These are phyloP conservation scores for Byssothecium circinans DNA, from an alignment of 2,329 filamentous ascomycete genomes.

Conservation along the genomic window DNA sequence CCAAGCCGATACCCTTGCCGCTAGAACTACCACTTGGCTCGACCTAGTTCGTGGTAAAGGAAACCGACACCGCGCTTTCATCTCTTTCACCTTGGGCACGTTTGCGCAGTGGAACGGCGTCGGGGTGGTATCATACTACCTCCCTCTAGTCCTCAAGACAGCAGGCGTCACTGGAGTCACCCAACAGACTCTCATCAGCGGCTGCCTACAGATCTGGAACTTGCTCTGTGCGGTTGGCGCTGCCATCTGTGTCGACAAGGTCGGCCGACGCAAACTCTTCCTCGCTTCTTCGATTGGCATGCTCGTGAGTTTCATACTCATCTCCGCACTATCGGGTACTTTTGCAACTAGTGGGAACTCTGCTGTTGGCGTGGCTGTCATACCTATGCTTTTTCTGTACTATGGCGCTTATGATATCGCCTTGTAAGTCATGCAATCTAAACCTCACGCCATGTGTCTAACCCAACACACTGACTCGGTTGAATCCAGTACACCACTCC, in stretches of 20 bases:
- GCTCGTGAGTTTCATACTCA: slow-evolving; percentile 44
- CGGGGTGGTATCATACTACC: slow-evolving; percentile 40
- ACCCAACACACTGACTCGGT: no score
- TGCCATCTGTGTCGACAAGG: slow-evolving; percentile 26
- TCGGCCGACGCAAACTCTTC: slow-evolving; percentile 33
- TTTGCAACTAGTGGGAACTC: slow-evolving; percentile 20
- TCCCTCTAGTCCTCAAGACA: slow-evolving; percentile 39
- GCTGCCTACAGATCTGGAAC: slow-evolving; percentile 45
- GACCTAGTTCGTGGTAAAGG: slow-evolving; percentile 1
- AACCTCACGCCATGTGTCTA: no score
- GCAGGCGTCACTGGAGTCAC: slow-evolving; percentile 40
- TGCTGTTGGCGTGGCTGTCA: slow-evolving; percentile 30
- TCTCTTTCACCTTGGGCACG: slow-evolving; percentile 37
- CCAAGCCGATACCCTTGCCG: no score
- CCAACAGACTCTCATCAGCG: slow-evolving; percentile 43
- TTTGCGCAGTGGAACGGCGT: slow-evolving; percentile 45
- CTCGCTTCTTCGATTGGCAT: slow-evolving; percentile 44
- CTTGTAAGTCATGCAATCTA: no score
- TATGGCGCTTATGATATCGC: slow-evolving; percentile 18
- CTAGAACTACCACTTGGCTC: no score
- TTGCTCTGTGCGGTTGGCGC: background rate
- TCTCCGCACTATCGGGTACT: slow-evolving; percentile 36
- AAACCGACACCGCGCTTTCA: slow-evolving; percentile 31
- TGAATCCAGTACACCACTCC: slow-evolving; percentile 40
- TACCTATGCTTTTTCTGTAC: slow-evolving; percentile 28